A percentile compares a stretch with the other conserved stretches of the same genome.
Conservation (phyloP, 345 rosid genomes). For the Gossypium longicalyx region DNA sequence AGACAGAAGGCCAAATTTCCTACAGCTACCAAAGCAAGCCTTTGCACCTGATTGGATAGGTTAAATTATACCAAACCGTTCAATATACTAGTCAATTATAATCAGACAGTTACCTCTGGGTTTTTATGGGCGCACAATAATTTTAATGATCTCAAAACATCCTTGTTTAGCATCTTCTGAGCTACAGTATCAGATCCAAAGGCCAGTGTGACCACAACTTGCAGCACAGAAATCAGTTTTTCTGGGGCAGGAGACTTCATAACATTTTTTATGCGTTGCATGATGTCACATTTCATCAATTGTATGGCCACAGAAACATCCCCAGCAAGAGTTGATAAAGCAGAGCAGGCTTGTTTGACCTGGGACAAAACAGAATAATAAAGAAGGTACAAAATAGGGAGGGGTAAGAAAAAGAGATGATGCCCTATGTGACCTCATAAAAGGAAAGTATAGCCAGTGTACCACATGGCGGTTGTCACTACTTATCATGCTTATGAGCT, state of each 20-base stretch:
- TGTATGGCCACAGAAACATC: conserved; percentile 73
- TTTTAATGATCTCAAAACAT: conserved; percentile 74
- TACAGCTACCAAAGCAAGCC: conserved; percentile 77
- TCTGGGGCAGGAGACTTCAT: conserved; percentile 67
- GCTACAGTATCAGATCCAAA: conserved; percentile 79
- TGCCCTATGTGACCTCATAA: conserved; percentile 1
- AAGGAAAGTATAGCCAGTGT: conserved; percentile 31
- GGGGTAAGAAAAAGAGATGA: conserved; percentile 7
- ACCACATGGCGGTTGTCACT: conserved; percentile 94
- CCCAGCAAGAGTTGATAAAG: conserved; percentile 87
- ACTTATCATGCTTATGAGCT: conserved; percentile 98
- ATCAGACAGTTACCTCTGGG: conserved; percentile 60
- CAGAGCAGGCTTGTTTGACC: conserved; percentile 97
- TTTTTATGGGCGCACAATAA: conserved; percentile 72
- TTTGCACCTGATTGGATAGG: conserved; percentile 65
- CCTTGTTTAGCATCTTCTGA: conserved; percentile 88
- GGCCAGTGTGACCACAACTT: conserved; percentile 80
- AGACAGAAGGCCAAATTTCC: conserved; percentile 93
- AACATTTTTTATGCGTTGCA: conserved; percentile 86
- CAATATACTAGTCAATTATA: conserved; percentile 13
- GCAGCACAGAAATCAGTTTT: conserved; percentile 83
- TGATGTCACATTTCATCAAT: conserved; percentile 94
- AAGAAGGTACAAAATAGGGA: conserved; percentile 13
- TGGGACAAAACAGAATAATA: conserved; percentile 32
- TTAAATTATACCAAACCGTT: conserved; percentile 17